phyloP scores from a whole-genome alignment of 2,329 filamentous ascomycete genomes.

The Colletotrichum graminicola region DNA sequence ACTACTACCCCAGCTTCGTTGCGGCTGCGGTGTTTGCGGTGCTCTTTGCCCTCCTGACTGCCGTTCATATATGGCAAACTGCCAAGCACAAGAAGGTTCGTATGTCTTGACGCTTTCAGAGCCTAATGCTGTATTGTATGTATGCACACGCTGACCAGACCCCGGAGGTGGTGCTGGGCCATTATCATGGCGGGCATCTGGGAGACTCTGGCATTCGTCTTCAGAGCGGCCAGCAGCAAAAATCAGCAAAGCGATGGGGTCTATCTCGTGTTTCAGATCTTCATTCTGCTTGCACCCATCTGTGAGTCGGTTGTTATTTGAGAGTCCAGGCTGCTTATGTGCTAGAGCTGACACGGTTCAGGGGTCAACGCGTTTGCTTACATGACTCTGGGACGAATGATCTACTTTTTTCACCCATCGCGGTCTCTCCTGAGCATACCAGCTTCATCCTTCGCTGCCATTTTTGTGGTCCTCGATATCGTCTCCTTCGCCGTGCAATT shows the following conservation, averaged over 20 bases:
- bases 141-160: not conserved
- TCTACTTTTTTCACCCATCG: constrained; percentile 56
- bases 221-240: constrained; percentile 47
- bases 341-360: constrained; percentile 30
- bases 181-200: constrained; percentile 53
- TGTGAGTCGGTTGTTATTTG: constrained; percentile 42
- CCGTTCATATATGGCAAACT: constrained; percentile 44
- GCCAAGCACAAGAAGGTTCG: constrained; percentile 45
- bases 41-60: constrained; percentile 46
- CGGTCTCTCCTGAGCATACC: constrained; percentile 53
- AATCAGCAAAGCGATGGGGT: constrained; percentile 46
- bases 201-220: constrained; percentile 49
- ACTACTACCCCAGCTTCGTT: constrained; percentile 51
- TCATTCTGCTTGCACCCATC: constrained; percentile 48
- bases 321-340: not conserved
- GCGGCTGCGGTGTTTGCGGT: constrained; percentile 48
- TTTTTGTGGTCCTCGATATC: constrained; percentile 58
- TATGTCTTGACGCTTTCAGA: not conserved
- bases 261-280: constrained; percentile 46
- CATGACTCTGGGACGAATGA: constrained; percentile 60
- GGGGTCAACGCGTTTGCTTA: constrained; percentile 62
- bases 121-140: too few relatives aligned
- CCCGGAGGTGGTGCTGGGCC: constrained; percentile 51
- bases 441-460: constrained; percentile 51
- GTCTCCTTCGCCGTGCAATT: constrained; percentile 52